Percentiles rank a stretch among this genome's conserved stretches.
Evolutionary conservation across 345 rosid species (phyloP).

Genomic region (Eutrema yunnanense): DNA sequence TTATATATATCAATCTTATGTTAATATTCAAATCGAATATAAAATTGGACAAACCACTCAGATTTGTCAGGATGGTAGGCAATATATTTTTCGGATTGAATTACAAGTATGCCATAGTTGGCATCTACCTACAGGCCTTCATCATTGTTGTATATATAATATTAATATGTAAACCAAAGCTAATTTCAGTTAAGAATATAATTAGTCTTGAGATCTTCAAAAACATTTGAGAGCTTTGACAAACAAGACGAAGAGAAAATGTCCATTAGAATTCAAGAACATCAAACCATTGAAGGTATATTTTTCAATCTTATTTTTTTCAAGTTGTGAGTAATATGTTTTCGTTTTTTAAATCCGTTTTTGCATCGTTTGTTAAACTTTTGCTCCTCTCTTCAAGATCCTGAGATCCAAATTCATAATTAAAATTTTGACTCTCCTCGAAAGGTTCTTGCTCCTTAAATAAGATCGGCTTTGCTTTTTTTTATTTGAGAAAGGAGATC

Average conservation of each 20-base stretch:
- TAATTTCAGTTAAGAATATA: neutral
- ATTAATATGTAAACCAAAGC: neutral
- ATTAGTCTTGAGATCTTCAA: constrained; percentile 10
- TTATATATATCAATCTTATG: neutral
- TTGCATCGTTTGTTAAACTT: neutral
- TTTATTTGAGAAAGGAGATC: neutral
- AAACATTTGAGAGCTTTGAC: constrained; percentile 1
- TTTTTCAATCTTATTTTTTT: neutral
- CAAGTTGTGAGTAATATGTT: neutral
- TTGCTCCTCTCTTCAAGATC: constrained; percentile 3
- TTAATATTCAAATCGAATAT: neutral
- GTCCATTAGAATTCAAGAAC: constrained; percentile 28
- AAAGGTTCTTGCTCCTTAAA: neutral
- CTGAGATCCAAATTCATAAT: neutral
- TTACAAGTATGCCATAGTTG: neutral
- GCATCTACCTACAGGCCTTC: constrained; percentile 6
- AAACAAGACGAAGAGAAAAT: constrained; percentile 13
- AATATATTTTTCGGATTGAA: neutral
- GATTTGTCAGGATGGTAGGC: neutral
- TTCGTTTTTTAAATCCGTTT: neutral
- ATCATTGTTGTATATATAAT: constrained; percentile 6
- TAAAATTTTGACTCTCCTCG: neutral
- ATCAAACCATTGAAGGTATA: constrained; percentile 21
- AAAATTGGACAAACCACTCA: neutral
- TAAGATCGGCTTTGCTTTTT: neutral